Evolutionary conservation across 768 basidiomycete genomes (phyloP), one percentile per base, ranked within the genome.

Genomic region (Wakefieldia striispora): DNA sequence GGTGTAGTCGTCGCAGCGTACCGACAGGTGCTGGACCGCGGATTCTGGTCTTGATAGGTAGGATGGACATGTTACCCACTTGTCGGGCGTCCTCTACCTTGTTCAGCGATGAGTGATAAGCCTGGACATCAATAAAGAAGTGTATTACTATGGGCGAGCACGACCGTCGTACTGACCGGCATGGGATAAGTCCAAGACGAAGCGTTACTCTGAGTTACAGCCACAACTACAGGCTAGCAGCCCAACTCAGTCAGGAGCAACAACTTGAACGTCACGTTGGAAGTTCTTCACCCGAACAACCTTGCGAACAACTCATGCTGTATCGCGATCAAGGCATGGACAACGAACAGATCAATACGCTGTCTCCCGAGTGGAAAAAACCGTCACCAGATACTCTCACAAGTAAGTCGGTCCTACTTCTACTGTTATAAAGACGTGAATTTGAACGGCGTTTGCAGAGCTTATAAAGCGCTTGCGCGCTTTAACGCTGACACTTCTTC

Each of bases 71-170:
- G 68, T 97, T 98, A 43, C 97, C 97, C 45, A 94, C 85, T 64
- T 85, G 84, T 50, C 88, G 79, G 19, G 82, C 77, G 65, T 95
- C 89, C 29, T 81, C 78, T 37, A 84, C 81, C 53, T 93, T 91
- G 71, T 97, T 97, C 68, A 94, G 82, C 5, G 90, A 74, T 3
- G 97, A 97, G 70, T 99, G 95, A 66, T 99, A 99, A 19, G 95
- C 95, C 97, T 98, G 50, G 6, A 56, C 3, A 20, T 20, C 24
- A 12, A 43, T 26, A 41, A 45, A 40, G 1, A 17, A 35, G 19
- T 20, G 42, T 1, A 33, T 52, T 26, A 35, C 27, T 19, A 40
- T 20, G n/a, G 42, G 11, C 23, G 37, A 19, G 23, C n/a, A 45
- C 37, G 35, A 40, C 29, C 12, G 10, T 29, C 27, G 10, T 17